Conservation (phyloP, 2,329 filamentous ascomycete species). For the Aspergillus clavatus region DNA sequence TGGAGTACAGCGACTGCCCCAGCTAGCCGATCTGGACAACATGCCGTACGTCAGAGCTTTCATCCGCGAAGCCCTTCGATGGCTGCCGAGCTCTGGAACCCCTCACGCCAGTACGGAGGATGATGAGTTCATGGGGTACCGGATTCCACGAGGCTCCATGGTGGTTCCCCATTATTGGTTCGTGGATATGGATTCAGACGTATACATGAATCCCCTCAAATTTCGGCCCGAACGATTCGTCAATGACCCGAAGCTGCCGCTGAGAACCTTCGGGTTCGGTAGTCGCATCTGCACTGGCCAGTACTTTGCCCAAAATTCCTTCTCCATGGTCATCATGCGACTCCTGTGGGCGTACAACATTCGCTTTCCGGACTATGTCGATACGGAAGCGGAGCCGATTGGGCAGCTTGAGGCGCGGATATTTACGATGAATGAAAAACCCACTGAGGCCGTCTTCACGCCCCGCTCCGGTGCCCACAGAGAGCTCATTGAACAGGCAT, state of each 20-base stretch:
- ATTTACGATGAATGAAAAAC: too few relatives aligned
- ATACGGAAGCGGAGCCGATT: too few relatives aligned
- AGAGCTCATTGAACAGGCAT: too few relatives aligned
- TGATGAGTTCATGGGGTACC: slow-evolving; percentile 44
- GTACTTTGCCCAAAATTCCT: slow-evolving; percentile 26
- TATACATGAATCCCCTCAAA: slow-evolving; percentile 33
- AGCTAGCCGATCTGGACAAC: slow-evolving; percentile 22
- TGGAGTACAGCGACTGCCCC: slow-evolving; percentile 25
- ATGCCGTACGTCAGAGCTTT: slow-evolving; percentile 30
- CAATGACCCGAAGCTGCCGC: slow-evolving; percentile 46
- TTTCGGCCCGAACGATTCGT: slow-evolving; percentile 40
- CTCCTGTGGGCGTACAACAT: slow-evolving; percentile 45
- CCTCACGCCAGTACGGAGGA: slow-evolving; percentile 45
- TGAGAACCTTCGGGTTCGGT: slow-evolving; percentile 55
- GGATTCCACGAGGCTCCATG: slow-evolving; percentile 45
- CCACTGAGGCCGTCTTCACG: too few relatives aligned
- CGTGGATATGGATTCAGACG: slow-evolving; percentile 37
- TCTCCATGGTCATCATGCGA: slow-evolving; percentile 54
- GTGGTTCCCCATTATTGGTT: slow-evolving; percentile 42
- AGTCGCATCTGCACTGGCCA: slow-evolving; percentile 44
- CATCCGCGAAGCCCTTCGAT: slow-evolving; percentile 30
- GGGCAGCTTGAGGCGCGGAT: too few relatives aligned
- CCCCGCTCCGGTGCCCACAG: too few relatives aligned
- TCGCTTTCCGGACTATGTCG: not conserved
- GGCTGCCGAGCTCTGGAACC: slow-evolving; percentile 39